phyloP scores from a whole-genome alignment of 495 filamentous ascomycete species.

The Endocarpon pusillum region DNA sequence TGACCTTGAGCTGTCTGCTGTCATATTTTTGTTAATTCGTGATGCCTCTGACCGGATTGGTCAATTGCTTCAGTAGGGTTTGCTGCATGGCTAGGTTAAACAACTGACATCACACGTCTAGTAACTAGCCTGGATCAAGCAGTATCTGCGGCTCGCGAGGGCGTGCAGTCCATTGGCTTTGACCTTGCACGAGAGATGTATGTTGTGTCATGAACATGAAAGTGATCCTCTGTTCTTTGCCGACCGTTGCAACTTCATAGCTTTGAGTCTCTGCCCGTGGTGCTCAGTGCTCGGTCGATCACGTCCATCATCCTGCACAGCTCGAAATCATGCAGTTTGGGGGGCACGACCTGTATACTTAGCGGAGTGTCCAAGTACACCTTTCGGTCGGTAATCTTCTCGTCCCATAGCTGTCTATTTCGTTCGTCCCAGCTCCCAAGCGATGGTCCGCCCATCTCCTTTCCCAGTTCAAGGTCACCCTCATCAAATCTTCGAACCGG shows the following conservation, averaged over 20 bases:
- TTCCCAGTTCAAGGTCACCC: conserved; percentile 30
- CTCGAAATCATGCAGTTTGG: conserved; percentile 39
- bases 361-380: conserved; percentile 39
- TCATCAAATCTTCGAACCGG: conserved; percentile 33
- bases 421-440: conserved; percentile 42
- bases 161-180: no score
- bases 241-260: conserved; percentile 12
- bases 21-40: no score
- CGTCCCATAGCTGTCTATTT: conserved; percentile 40
- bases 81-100: no score
- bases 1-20: no score
- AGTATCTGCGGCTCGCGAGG: no score
- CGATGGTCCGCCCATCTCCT: conserved; percentile 23
- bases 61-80: no score
- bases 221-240: no score
- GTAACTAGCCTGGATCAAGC: no score
- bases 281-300: conserved; percentile 26
- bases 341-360: conserved; percentile 42
- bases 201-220: no score
- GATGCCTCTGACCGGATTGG: no score
- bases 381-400: conserved; percentile 32
- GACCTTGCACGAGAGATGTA: no score
- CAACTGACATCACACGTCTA: no score
- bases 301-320: conserved; percentile 37
- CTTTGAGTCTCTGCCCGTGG: conserved; percentile 7